Evolutionary conservation across 2,329 filamentous ascomycete species (phyloP), one percentile per base, ranked within the genome.

Genomic region (Colletotrichum australisinense): DNA sequence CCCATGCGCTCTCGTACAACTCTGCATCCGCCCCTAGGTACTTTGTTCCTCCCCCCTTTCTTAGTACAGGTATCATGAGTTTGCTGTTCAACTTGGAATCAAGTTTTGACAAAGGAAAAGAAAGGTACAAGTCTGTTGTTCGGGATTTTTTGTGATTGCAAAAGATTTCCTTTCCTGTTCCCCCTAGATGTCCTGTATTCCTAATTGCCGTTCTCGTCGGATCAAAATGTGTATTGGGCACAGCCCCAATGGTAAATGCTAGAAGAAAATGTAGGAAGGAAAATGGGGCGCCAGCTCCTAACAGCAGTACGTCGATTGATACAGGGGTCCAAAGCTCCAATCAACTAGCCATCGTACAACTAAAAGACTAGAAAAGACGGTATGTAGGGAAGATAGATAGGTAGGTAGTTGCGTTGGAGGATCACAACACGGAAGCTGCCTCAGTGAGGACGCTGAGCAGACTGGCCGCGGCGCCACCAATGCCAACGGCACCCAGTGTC

Each of bases 381-480:
- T 16, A 19, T 14, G 19, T n/a, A 55, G 26, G 11, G 19, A 9
- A 3, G 16, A 12, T 42, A 42, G 38, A 42, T 16, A 12, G 14
- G 38, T 16, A 42, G 38, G 38, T 16, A 22, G 24, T 22, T 4
- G 16, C 4, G 11, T 35, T 35, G 9, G 16, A 26, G 5, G 22
- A 46, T 63, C 72, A 80, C 35, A 81, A 76, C 6, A 76, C 80
- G 11, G 79, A 79, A 5, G 89, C 89, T 30, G 89, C 90, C 78
- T 92, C 89, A 4, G 88, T 86, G 38, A 92, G 80, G 1, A 91
- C 89, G 67, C 87, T 87, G 58, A 92, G 77, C 73, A 92, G 79
- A 66, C 88, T 90, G 3, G 87, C 89, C 0, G 90, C 90, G 0
- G 89, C 90, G 11, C 90, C 89, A 4, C 90, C 90, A 35, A 92